Conservation (phyloP, 1,139 yeast genomes). For the Saccharomycopsis hybrid region DNA sequence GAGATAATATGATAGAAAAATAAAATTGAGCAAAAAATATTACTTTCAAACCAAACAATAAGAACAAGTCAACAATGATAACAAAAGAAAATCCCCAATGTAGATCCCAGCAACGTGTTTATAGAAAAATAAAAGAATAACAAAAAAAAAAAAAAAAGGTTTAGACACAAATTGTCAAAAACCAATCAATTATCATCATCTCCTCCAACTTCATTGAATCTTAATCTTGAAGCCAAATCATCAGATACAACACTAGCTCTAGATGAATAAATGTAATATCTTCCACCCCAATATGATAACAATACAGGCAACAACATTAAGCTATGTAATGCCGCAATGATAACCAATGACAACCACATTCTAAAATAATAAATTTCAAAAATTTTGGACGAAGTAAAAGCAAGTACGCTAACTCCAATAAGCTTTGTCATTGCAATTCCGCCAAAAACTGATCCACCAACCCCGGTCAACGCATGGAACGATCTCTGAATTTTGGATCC, state of each 20-base stretch:
- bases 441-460: constrained; percentile 83
- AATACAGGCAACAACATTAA: constrained; percentile 72
- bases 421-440: constrained; percentile 89
- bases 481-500: constrained; percentile 37
- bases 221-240: constrained; percentile 24
- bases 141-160: no score
- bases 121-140: no score
- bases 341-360: constrained; percentile 86
- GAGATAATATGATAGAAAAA: no score
- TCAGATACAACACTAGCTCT: constrained; percentile 28
- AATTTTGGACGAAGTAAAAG: constrained; percentile 79
- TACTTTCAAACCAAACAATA: no score
- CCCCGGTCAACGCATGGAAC: constrained; percentile 56
- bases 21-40: no score
- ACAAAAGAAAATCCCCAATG: no score
- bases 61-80: no score
- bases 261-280: constrained; percentile 35
- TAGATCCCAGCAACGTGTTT: no score
- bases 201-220: constrained; percentile 13
- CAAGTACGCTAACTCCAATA: constrained; percentile 80
- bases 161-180: no score
- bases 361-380: constrained; percentile 89
- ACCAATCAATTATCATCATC: constrained; percentile 1
- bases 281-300: constrained; percentile 59
- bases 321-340: constrained; percentile 73